Evolutionary conservation across 2,329 filamentous ascomycete species (phyloP).

Genomic region (Teratosphaeria pseudoeucalypti): DNA sequence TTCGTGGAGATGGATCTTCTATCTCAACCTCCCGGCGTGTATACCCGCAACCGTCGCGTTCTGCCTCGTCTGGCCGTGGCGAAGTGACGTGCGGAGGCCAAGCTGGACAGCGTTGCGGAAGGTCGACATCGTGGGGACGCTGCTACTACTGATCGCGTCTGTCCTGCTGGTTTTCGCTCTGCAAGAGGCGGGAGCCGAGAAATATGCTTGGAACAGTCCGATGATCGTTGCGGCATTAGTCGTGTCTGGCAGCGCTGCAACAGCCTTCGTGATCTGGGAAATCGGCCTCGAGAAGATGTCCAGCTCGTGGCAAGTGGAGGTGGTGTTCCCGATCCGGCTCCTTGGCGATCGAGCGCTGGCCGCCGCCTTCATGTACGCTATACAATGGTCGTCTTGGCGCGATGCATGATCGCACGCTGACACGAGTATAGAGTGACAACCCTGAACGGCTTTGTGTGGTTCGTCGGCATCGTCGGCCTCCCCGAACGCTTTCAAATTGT

Average conservation of each 20-base stretch:
- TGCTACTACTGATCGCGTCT: conserved; percentile 44
- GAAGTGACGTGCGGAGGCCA: conserved; percentile 1
- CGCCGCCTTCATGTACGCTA: conserved; percentile 25
- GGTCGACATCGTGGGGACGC: conserved; percentile 45
- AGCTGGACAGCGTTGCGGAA: conserved; percentile 33
- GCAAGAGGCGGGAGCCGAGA: conserved; percentile 37
- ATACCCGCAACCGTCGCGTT: conserved; percentile 39
- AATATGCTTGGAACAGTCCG: conserved; percentile 33
- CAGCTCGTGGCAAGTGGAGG: conserved; percentile 32
- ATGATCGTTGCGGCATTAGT: conserved; percentile 36
- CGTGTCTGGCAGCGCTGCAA: conserved; percentile 24
- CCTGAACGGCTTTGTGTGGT: conserved; percentile 13
- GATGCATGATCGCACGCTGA: neutral
- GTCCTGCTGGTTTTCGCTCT: conserved; percentile 50
- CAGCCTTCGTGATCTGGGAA: neutral
- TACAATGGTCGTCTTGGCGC: neutral
- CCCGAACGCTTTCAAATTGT: conserved; percentile 16
- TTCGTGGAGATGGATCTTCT: conserved; percentile 35
- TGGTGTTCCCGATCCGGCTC: conserved; percentile 44
- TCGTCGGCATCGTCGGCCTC: conserved; percentile 12
- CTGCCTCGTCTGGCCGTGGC: conserved; percentile 39
- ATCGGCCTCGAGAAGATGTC: conserved; percentile 15
- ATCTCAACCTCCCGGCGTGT: conserved; percentile 49
- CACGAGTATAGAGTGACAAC: conserved; percentile 5
- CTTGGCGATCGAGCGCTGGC: conserved; percentile 41